Percentiles rank a stretch among this genome's conserved stretches.
These are phyloP conservation scores for Fonsecaea multimorphosa DNA, from an alignment of 2,329 filamentous ascomycete species.

Conservation along the genomic window DNA sequence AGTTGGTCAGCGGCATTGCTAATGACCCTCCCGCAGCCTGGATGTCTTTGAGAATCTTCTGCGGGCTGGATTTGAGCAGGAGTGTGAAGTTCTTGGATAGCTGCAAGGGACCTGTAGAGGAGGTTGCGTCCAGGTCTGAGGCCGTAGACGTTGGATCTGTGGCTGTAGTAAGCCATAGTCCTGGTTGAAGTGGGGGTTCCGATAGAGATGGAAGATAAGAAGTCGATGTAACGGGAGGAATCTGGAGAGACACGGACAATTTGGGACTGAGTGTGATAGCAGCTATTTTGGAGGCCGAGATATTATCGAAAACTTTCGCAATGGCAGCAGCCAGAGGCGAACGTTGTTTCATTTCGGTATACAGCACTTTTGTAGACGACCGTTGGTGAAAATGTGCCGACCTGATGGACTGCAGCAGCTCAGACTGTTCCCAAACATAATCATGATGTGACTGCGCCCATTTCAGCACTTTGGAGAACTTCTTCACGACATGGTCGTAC, in stretches of 20 bases:
- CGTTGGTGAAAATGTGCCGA: constrained; percentile 41
- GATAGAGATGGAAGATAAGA: constrained; percentile 73
- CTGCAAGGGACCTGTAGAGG: constrained; percentile 61
- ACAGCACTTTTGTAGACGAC: constrained; percentile 40
- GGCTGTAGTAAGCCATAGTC: constrained; percentile 85
- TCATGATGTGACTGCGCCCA: constrained; percentile 88
- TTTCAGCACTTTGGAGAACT: constrained; percentile 89
- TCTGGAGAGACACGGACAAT: constrained; percentile 65
- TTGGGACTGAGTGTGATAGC: constrained; percentile 65
- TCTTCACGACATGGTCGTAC: constrained; percentile 87
- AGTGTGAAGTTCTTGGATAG: constrained; percentile 87
- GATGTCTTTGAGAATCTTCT: constrained; percentile 74
- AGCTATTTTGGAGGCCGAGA: constrained; percentile 84
- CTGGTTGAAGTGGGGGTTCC: constrained; percentile 67
- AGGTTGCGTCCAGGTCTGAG: constrained; percentile 30
- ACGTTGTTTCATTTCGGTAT: constrained; percentile 56
- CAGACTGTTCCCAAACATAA: constrained; percentile 91
- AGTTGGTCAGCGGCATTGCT: constrained; percentile 77
- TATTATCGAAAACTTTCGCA: constrained; percentile 78
- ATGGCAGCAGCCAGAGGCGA: constrained; percentile 84
- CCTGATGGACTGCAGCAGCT: constrained; percentile 79
- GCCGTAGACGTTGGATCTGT: constrained; percentile 74
- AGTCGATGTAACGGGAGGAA: constrained; percentile 69
- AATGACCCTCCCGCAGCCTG: constrained; percentile 75
- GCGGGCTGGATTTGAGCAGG: constrained; percentile 81